Evolutionary conservation across 2,329 filamentous ascomycete genomes (phyloP).

Genomic region (Amesomyces nigricolor): DNA sequence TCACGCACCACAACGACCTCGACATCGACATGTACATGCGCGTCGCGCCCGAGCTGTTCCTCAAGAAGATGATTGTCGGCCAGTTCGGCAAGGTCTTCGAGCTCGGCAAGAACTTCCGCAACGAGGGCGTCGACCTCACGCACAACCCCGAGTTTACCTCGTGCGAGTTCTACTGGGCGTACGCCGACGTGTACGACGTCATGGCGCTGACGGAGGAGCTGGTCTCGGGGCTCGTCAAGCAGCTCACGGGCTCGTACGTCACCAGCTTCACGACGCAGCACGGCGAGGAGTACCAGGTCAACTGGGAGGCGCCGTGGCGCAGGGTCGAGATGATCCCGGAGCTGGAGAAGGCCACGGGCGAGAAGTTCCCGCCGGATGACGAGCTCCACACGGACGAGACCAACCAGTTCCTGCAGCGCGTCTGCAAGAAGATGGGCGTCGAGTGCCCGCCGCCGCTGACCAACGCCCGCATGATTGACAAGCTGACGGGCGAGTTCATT

Average conservation of each 20-base stretch:
- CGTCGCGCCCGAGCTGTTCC: constrained; percentile 88
- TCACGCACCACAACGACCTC: constrained; percentile 92
- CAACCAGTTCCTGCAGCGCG: constrained; percentile 74
- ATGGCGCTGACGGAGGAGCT: constrained; percentile 91
- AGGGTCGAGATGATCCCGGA: constrained; percentile 93
- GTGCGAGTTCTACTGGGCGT: constrained; percentile 95
- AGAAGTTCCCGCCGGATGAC: constrained; percentile 88
- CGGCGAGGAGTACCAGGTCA: constrained; percentile 82
- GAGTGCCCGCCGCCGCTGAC: constrained; percentile 87
- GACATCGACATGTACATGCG: constrained; percentile 94
- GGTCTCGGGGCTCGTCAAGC: constrained; percentile 81
- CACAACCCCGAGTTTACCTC: constrained; percentile 99
- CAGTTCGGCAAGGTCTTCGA: constrained; percentile 94
- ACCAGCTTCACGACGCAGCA: constrained; percentile 82
- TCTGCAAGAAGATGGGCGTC: constrained; percentile 85
- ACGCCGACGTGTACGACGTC: constrained; percentile 84
- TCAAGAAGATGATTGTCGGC: constrained; percentile 94
- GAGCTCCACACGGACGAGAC: constrained; percentile 87
- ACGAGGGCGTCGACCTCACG: constrained; percentile 84
- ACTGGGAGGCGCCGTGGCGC: constrained; percentile 95
- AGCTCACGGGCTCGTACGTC: constrained; percentile 76
- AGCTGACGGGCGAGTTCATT: constrained; percentile 88
- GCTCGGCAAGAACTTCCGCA: constrained; percentile 90
- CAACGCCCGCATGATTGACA: constrained; percentile 94
- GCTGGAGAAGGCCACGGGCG: constrained; percentile 80